Evolutionary conservation across 345 rosid genomes (phyloP).

Genomic region (Orychophragmus violaceus): DNA sequence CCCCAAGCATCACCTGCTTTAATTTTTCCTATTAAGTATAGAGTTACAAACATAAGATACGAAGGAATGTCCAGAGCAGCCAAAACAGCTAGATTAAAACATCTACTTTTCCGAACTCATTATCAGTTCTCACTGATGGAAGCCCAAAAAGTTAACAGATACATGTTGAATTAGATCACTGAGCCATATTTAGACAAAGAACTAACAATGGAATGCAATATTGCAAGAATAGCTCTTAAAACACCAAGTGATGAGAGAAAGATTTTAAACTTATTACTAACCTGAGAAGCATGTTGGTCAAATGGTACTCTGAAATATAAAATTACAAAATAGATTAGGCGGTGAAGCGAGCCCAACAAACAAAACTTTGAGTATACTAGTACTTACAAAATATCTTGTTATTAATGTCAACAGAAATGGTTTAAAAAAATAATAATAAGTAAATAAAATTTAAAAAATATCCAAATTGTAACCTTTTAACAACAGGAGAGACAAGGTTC

Average conservation of each 20-base stretch:
- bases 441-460: too few species aligned
- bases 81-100: not conserved
- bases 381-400: not conserved
- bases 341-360: slow-evolving; percentile 1
- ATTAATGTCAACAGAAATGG: not conserved
- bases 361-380: not conserved
- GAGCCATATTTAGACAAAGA: slow-evolving; percentile 7
- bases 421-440: not conserved
- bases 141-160: not conserved
- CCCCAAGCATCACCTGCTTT: slow-evolving; percentile 8
- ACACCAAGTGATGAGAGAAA: not conserved
- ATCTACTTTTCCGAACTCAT: slow-evolving; percentile 1
- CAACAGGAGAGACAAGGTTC: slow-evolving; percentile 69
- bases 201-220: not conserved
- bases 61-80: slow-evolving; percentile 7
- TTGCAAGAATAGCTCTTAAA: slow-evolving; percentile 4
- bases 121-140: not conserved
- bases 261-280: slow-evolving; percentile 26
- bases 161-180: not conserved
- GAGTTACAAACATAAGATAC: not conserved
- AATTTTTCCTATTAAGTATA: not conserved
- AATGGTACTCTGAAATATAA: slow-evolving; percentile 51
- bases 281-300: slow-evolving; percentile 65
- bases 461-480: slow-evolving; percentile 43
- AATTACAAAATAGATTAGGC: slow-evolving; percentile 10